A percentile compares a stretch with the other conserved stretches of the same genome.
phyloP scores from a whole-genome alignment of 1,139 yeast genomes.

The Taphrina deformans region DNA sequence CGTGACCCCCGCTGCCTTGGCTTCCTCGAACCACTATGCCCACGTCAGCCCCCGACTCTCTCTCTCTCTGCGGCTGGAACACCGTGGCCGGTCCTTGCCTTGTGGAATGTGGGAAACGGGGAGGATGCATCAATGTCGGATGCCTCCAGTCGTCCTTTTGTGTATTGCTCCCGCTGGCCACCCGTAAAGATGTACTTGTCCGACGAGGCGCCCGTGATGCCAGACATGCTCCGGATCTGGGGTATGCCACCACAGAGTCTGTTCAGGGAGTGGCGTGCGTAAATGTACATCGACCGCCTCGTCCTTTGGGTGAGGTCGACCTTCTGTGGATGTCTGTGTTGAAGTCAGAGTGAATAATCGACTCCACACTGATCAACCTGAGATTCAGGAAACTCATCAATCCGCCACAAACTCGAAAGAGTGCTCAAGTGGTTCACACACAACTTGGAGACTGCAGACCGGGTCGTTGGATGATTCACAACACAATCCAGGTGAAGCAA shows the following conservation, averaged over 20 bases:
- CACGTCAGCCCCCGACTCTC: slow-evolving; percentile 49
- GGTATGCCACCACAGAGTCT: not conserved
- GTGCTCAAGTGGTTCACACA: not conserved
- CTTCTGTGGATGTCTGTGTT: not conserved
- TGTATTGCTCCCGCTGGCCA: slow-evolving; percentile 33
- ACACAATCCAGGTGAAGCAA: too few species aligned
- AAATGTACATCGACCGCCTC: not conserved
- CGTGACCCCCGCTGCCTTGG: slow-evolving; percentile 47
- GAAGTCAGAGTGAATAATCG: not conserved
- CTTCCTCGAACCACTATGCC: slow-evolving; percentile 80
- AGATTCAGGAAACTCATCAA: not conserved
- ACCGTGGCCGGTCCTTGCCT: slow-evolving; percentile 44
- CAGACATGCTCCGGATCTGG: slow-evolving; percentile 12
- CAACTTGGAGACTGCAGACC: too few species aligned
- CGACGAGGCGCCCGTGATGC: slow-evolving; percentile 1
- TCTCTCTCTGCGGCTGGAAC: too few species aligned
- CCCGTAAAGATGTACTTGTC: slow-evolving; percentile 33
- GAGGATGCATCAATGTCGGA: slow-evolving; percentile 15
- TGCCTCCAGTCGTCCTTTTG: slow-evolving; percentile 26
- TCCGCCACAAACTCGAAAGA: not conserved
- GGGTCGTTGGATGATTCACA: too few species aligned
- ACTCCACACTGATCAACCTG: not conserved
- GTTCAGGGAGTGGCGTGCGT: not conserved
- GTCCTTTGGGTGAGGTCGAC: not conserved
- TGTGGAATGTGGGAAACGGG: slow-evolving; percentile 38